Base-by-base conservation (phyloP, 2,329 filamentous ascomycete species). In the Xylariaceae sp. region DNA sequence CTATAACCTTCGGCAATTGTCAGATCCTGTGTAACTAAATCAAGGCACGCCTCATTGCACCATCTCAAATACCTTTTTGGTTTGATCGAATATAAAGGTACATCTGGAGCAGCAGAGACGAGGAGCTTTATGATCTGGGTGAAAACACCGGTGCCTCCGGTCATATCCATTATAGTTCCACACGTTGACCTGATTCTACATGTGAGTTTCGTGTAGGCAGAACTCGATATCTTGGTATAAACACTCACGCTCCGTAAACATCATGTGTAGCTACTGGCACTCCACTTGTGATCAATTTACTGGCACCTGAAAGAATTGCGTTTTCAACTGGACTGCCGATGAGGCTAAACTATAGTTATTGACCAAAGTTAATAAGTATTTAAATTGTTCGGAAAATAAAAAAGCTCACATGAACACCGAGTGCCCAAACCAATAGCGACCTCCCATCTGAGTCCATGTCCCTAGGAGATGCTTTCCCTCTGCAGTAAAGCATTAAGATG, bases 1-100 rank as follows among this genome's bases (percentile, higher is more conserved):
- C 1, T 29, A 43, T n/a, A 40, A 54, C 55, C 55, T 58, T 54
- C 49, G 23, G 44, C 55, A 0, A 49, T 2, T 21, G 12, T n/a
- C 4, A n/a, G 11, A 37, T 57, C 23, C 0, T 24, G 19, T 6
- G 31, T 6, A 21, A 44, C 7, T 24, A 36, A n/a, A n/a, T n/a
- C n/a, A n/a, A n/a, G n/a, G n/a, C n/a, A n/a, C n/a, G n/a, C n/a
- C n/a, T n/a, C n/a, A n/a, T n/a, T n/a, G n/a, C n/a, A n/a, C n/a
- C n/a, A n/a, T n/a, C n/a, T n/a, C n/a, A n/a, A n/a, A n/a, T n/a
- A n/a, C n/a, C n/a, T n/a, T n/a, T n/a, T n/a, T n/a, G n/a, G n/a
- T n/a, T n/a, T n/a, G n/a, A n/a, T n/a, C n/a, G n/a, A n/a, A n/a
- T n/a, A 5, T 14, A 53, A 17, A n/a, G 31, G 26, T 26, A 34